phyloP scores from a whole-genome alignment of 2,329 filamentous ascomycete species.

The Cladophialophora yegresii region DNA sequence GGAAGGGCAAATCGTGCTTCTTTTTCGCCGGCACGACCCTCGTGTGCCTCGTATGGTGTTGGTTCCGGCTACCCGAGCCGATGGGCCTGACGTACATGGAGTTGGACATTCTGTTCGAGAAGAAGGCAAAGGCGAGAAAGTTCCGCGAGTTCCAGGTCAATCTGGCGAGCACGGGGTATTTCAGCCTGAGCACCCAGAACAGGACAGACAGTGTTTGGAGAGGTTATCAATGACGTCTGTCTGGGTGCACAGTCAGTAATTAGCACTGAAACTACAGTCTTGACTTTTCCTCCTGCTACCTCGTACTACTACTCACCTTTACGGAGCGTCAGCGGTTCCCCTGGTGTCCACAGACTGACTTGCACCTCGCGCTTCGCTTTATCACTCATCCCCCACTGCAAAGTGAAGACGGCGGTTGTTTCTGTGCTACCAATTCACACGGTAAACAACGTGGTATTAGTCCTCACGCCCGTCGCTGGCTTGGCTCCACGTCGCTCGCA shows the following conservation, averaged over 20 bases:
- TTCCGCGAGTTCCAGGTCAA: conserved; percentile 39
- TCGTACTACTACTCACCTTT: too few relatives aligned
- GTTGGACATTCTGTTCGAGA: conserved; percentile 48
- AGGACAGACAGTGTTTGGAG: conserved; percentile 29
- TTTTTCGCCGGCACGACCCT: conserved; percentile 46
- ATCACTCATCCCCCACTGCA: too few relatives aligned
- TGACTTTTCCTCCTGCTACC: too few relatives aligned
- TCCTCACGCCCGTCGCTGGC: too few relatives aligned
- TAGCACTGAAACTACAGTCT: too few relatives aligned
- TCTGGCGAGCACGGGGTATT: conserved; percentile 34
- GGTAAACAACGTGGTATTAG: too few relatives aligned
- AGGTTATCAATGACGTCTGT: conserved; percentile 15
- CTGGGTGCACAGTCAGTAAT: background rate
- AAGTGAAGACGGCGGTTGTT: too few relatives aligned
- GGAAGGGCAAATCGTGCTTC: conserved; percentile 46
- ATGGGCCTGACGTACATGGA: conserved; percentile 47
- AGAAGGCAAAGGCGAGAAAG: conserved; percentile 42
- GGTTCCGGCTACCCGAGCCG: conserved; percentile 47
- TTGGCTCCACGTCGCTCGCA: too few relatives aligned
- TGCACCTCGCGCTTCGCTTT: too few relatives aligned
- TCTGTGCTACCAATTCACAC: too few relatives aligned
- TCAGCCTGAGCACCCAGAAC: conserved; percentile 28
- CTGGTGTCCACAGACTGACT: too few relatives aligned
- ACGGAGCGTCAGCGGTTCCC: too few relatives aligned
- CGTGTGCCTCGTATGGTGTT: conserved; percentile 44